Conservation (phyloP, 2,329 filamentous ascomycete species). For the Bipolaris cookei region DNA sequence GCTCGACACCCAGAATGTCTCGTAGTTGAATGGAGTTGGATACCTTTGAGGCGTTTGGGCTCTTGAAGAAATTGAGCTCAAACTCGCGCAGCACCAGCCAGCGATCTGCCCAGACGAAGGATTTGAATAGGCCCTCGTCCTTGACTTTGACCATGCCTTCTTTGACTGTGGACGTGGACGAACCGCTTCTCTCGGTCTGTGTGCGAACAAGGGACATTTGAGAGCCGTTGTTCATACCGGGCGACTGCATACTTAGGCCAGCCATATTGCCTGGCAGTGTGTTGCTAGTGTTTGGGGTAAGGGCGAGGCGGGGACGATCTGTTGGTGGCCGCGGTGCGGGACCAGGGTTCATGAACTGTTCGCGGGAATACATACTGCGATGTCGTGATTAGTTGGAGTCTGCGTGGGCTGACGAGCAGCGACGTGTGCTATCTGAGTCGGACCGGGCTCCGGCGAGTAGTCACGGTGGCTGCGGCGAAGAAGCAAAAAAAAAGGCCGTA, state of each 20-base stretch:
- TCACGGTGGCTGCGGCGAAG: neutral
- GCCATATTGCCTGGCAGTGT: conserved; percentile 76
- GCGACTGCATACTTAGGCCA: conserved; percentile 74
- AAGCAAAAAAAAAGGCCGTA: conserved; percentile 1
- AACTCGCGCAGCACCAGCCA: conserved; percentile 92
- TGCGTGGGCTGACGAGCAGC: conserved; percentile 3
- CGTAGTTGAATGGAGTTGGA: conserved; percentile 84
- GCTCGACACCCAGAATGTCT: conserved; percentile 87
- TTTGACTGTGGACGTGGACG: conserved; percentile 51
- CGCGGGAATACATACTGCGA: conserved; percentile 65
- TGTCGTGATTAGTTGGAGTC: conserved; percentile 16
- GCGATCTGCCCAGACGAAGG: conserved; percentile 86
- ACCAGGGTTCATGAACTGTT: conserved; percentile 93
- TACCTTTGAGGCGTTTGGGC: conserved; percentile 78
- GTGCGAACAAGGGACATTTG: conserved; percentile 50
- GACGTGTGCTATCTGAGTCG: conserved; percentile 4
- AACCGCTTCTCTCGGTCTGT: conserved; percentile 50
- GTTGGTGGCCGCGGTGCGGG: conserved; percentile 89
- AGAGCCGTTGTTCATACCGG: conserved; percentile 51
- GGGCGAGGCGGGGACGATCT: conserved; percentile 79
- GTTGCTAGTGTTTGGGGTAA: conserved; percentile 75
- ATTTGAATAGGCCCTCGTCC: conserved; percentile 84
- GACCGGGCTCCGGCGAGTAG: neutral
- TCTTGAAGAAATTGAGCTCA: conserved; percentile 93
- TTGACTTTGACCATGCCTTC: conserved; percentile 85